Conservation (phyloP, 495 filamentous ascomycete genomes). For the Xeromyces bisporus region DNA sequence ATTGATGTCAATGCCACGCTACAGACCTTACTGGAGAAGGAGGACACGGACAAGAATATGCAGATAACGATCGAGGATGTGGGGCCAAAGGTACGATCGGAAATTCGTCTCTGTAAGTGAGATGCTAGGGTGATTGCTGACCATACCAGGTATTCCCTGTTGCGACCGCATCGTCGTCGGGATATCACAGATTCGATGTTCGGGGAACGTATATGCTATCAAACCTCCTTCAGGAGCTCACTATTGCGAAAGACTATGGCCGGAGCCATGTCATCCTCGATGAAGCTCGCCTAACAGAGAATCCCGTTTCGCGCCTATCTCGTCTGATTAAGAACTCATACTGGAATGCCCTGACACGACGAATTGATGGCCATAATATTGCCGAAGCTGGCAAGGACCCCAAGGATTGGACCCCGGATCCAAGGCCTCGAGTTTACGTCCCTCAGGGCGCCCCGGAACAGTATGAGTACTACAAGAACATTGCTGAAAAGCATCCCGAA, state of each 20-base stretch:
- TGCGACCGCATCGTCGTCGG: conserved; percentile 71
- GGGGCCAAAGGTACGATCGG: conserved; percentile 62
- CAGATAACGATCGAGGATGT: conserved; percentile 94
- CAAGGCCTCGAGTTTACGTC: conserved; percentile 80
- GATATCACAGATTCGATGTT: conserved; percentile 68
- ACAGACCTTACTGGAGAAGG: conserved; percentile 50
- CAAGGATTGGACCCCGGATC: conserved; percentile 81
- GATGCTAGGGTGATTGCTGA: conserved; percentile 1
- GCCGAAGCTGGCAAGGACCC: conserved; percentile 69
- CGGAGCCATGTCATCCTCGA: conserved; percentile 74
- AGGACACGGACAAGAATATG: conserved; percentile 81
- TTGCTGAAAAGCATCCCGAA: conserved; percentile 59
- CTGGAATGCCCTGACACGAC: conserved; percentile 74
- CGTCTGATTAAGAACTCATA: conserved; percentile 76
- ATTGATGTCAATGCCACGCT: conserved; percentile 65
- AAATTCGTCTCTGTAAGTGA: neutral
- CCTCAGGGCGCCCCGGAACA: conserved; percentile 75
- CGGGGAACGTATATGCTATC: conserved; percentile 92
- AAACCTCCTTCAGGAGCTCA: conserved; percentile 85
- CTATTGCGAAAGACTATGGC: conserved; percentile 71
- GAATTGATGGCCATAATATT: conserved; percentile 79
- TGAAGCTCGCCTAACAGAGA: conserved; percentile 74
- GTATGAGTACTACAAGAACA: conserved; percentile 64
- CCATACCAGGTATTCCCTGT: conserved; percentile 49
- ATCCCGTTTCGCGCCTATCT: conserved; percentile 71